These are phyloP conservation scores for Tricladium varicosporioides DNA, from an alignment of 2,329 filamentous ascomycete genomes.

Conservation along the genomic window DNA sequence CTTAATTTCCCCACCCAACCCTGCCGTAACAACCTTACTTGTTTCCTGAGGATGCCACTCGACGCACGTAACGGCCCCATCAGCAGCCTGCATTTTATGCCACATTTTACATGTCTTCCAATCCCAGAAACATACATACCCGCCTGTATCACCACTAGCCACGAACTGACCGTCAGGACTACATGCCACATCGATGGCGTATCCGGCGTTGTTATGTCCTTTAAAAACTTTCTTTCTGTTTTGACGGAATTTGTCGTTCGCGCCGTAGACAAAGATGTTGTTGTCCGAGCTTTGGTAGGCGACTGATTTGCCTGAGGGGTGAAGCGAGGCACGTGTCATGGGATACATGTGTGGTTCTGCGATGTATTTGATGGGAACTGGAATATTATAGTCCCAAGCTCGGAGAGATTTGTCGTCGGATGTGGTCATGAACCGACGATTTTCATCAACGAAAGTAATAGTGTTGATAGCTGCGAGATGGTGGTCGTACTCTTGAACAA, in stretches of 20 bases:
- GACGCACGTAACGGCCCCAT: conserved; percentile 78
- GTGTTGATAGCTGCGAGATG: conserved; percentile 98
- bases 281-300: conserved; percentile 94
- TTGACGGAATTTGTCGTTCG: conserved; percentile 92
- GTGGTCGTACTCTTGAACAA: conserved; percentile 97
- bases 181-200: conserved; percentile 85
- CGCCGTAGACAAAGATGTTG: conserved; percentile 93
- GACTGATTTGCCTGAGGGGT: conserved; percentile 91
- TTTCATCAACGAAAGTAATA: conserved; percentile 92
- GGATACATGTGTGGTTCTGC: conserved; percentile 98
- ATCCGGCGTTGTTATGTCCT: conserved; percentile 93
- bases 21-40: conserved; percentile 88
- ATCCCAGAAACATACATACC: conserved; percentile 95
- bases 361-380: conserved; percentile 97
- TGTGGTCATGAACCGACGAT: conserved; percentile 94
- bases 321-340: conserved; percentile 79
- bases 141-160: conserved; percentile 79
- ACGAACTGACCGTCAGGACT: conserved; percentile 92
- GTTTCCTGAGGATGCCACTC: conserved; percentile 98
- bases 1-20: conserved; percentile 82
- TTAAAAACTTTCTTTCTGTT: conserved; percentile 97
- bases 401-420: conserved; percentile 95
- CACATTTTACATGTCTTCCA: conserved; percentile 99
- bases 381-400: conserved; percentile 98
- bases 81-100: conserved; percentile 87